Base-by-base conservation (phyloP, 2,329 filamentous ascomycete genomes). In the Volutella citrinella region DNA sequence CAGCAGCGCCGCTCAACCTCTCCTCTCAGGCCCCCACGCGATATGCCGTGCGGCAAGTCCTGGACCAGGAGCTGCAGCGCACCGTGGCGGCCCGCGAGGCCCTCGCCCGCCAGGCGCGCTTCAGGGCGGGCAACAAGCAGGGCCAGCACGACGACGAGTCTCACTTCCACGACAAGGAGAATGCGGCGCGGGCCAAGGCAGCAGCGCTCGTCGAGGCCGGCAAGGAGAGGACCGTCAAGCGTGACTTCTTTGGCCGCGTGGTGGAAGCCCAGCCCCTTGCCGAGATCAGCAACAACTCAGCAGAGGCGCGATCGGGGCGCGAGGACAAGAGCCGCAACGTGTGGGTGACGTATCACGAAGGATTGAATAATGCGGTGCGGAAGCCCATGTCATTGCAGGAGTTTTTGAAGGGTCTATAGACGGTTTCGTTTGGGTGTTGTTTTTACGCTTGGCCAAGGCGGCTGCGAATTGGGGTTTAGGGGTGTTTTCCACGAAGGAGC, bases 41-140 rank as follows among this genome's bases (percentile, higher is more conserved):
- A n/a, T 98, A 88, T 55, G 91, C 91, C 2, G 84, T 98, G 6
- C 82, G 93, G 15, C 91, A 96, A 59, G 90, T 96, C 8, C 74
- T 98, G 2, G 89, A 95, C 54, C 87, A 93, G 57, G 91, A 97
- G 59, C 85, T 91, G 51, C 79, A 78, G 40, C 87, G 84, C 54
- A 83, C 87, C 29, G 75, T 82, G 10, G 66, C 76, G 19, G 68
- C 80, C 20, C 80, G 83, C 11, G 82, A 86, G 30, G 78, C 78
- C 40, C 73, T 78, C 5, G 74, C 80, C 1, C 70, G 85, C 3
- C 78, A 85, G 51, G 78, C 80, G 8, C 73, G 83, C 4, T 82
- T 80, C 57, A 66, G 63, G 25, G 78, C 70, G n/a, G 77, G 69
- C 48, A 49, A 51, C 65, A 32, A 35, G 12, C 25, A 32, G 12